Conservation (phyloP, 148 eudicot genomes). For the Linanthus parryae region DNA sequence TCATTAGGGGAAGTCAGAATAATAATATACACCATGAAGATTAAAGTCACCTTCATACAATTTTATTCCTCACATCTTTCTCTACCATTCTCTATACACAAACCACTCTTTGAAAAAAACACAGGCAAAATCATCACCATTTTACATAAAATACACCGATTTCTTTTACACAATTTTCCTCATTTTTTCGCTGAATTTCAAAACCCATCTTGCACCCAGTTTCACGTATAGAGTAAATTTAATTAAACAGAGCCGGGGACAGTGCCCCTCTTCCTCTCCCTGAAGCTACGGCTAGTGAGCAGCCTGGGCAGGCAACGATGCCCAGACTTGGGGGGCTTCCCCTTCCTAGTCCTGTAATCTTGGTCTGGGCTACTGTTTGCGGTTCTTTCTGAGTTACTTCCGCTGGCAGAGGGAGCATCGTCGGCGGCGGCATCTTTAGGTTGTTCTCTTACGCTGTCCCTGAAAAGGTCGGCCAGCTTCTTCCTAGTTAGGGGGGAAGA, state of each 20-base stretch:
- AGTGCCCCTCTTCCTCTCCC: conserved; percentile 40
- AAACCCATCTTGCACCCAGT: too few relatives aligned
- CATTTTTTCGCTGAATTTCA: too few relatives aligned
- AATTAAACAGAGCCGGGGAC: conserved; percentile 12
- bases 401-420: conserved; percentile 1
- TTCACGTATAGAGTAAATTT: too few relatives aligned
- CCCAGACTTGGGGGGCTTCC: conserved; percentile 19
- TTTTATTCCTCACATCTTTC: too few relatives aligned
- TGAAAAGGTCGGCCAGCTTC: conserved; percentile 57
- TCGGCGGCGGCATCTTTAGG: conserved; percentile 14
- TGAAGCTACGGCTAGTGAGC: conserved; percentile 38
- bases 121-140: too few relatives aligned
- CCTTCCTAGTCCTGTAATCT: conserved; percentile 19
- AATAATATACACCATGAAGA: too few relatives aligned
- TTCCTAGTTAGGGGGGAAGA: conserved; percentile 17
- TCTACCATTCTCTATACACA: too few relatives aligned
- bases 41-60: too few relatives aligned
- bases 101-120: too few relatives aligned
- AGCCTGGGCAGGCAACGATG: conserved; percentile 64
- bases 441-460: conserved; percentile 40
- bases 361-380: conserved; percentile 23
- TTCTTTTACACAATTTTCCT: too few relatives aligned
- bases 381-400: conserved; percentile 20
- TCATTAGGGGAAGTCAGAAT: too few relatives aligned
- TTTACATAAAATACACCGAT: too few relatives aligned